Evolutionary conservation across 1,284 basidiomycete genomes (phyloP).

Genomic region (Coniophora puteana): DNA sequence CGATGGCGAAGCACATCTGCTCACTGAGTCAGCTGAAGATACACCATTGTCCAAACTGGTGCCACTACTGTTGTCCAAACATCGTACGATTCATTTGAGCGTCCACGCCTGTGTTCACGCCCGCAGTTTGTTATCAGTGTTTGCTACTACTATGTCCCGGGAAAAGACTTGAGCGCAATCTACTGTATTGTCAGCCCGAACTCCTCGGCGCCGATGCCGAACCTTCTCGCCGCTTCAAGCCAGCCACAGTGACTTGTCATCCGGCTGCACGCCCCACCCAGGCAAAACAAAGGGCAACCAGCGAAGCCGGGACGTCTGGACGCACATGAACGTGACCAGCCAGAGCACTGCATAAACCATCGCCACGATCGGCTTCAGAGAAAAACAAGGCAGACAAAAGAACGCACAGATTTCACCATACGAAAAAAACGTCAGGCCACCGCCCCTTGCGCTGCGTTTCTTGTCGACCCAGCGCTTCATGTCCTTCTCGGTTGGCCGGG

Average conservation of each 20-base stretch:
- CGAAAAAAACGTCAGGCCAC: constrained; percentile 59
- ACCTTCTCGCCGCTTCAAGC: too few species aligned
- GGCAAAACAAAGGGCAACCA: constrained; percentile 48
- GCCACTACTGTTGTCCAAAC: too few species aligned
- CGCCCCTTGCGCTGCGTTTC: constrained; percentile 50
- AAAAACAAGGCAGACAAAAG: neutral
- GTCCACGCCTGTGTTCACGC: too few species aligned
- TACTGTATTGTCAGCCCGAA: too few species aligned
- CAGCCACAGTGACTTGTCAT: neutral
- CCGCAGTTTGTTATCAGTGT: too few species aligned
- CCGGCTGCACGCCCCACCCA: constrained; percentile 39
- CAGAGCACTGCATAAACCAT: constrained; percentile 35
- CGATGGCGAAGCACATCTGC: too few species aligned
- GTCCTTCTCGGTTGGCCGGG: constrained; percentile 48
- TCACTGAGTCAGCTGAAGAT: too few species aligned
- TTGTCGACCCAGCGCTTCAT: constrained; percentile 67
- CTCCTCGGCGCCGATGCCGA: too few species aligned
- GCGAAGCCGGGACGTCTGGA: neutral
- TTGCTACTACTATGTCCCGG: too few species aligned
- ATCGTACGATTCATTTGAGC: too few species aligned
- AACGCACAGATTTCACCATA: constrained; percentile 55
- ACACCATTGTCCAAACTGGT: too few species aligned
- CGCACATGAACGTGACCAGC: constrained; percentile 33
- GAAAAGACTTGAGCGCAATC: too few species aligned
- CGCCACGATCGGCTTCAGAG: neutral